Base-by-base conservation (phyloP, 371 early-diverging fungal species). In the Dipsacomyces acuminosporus region DNA sequence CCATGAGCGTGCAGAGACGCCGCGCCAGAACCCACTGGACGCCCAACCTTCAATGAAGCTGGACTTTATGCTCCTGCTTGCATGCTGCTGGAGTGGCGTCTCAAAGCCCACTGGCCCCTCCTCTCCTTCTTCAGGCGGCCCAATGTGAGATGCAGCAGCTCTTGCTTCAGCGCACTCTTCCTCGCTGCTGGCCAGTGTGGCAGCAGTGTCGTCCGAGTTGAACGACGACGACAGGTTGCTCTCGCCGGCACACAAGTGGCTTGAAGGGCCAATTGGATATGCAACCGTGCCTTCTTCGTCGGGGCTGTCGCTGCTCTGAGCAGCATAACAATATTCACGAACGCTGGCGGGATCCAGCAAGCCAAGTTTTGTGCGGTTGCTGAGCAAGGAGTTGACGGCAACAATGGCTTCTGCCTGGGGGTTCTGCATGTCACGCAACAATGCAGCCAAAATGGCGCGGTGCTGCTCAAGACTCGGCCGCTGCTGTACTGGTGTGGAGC, bases 391-490 rank as follows among this genome's bases (percentile, higher is more conserved):
- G 41, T 61, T 52, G 22, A 54, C 44, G 11, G 57, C 15, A n/a
- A 36, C 48, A 21, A 67, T 57, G 15, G 34, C 25, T 35, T 67
- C 67, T 4, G 62, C 67, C 17, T 49, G 57, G n/a, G 61, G 56
- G 45, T 49, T 43, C 61, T 67, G 67, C 44, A 47, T 35, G 21
- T 49, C 57, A 14, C 45, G 57, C 41, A 67, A 54, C 17, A 49
- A 23, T 8, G 41, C 58, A 8, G 54, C 38, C 20, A 67, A 45
- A 7, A 43, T 43, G 2, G 36, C 47, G 24, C 67, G 61, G 40
- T 54, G 49, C 33, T 45, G 33, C 26, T 54, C 54, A 2, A 61
- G 51, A 11, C n/a, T 38, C 38, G 5, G 14, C 17, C 41, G 17
- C 22, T 25, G 30, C n/a, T n/a, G 30, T 30, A 30, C 30, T 7